Evolutionary conservation across 495 filamentous ascomycete species (phyloP).

Genomic region (Trichoderma reesei): DNA sequence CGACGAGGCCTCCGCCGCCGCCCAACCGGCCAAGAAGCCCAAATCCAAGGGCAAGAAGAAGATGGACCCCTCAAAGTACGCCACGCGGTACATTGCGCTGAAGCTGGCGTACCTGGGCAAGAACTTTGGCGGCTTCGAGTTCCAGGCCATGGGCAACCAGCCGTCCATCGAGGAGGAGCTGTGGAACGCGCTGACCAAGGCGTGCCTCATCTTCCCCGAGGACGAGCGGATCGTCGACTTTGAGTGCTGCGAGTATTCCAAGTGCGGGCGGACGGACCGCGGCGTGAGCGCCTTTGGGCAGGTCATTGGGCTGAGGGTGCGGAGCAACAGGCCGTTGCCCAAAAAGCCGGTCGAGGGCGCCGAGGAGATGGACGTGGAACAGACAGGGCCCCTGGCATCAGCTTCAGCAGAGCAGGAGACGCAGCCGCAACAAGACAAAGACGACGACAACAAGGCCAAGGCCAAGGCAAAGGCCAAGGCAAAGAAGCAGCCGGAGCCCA

Average conservation of each 20-base stretch:
- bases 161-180: conserved; percentile 85
- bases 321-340: conserved; percentile 58
- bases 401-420: too few species aligned
- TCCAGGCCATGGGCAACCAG: conserved; percentile 51
- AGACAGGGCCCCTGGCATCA: background rate
- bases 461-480: conserved; percentile 20
- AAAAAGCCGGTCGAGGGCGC: conserved; percentile 17
- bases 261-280: conserved; percentile 85
- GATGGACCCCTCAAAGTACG: conserved; percentile 72
- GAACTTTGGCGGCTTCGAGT: conserved; percentile 84
- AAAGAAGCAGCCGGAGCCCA: conserved; percentile 12
- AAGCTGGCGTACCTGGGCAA: conserved; percentile 92
- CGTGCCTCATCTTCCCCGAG: conserved; percentile 67
- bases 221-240: conserved; percentile 51
- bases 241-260: conserved; percentile 77
- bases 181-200: conserved; percentile 78
- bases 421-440: too few species aligned
- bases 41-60: conserved; percentile 32
- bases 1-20: too few species aligned
- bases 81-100: conserved; percentile 74
- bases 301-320: conserved; percentile 72
- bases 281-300: conserved; percentile 97
- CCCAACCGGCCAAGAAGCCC: conserved; percentile 17
- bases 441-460: background rate
- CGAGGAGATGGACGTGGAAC: background rate